These are phyloP conservation scores for Pelargonium citronellum DNA, from an alignment of 441 rosid species.

Conservation along the genomic window DNA sequence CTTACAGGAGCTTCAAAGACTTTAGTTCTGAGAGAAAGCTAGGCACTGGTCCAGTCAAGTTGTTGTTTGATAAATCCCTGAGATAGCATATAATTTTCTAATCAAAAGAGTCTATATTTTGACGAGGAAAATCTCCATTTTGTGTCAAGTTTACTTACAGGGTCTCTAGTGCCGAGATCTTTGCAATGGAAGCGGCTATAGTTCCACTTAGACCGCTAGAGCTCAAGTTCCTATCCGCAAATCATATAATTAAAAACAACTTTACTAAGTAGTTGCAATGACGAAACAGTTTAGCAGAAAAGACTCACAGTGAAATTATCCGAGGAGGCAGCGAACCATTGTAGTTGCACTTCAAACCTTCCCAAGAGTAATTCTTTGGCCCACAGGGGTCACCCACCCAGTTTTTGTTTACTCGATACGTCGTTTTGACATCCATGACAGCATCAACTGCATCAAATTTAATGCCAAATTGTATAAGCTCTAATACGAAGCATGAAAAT, in stretches of 20 bases:
- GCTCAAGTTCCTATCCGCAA: not conserved
- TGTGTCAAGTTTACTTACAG: not conserved
- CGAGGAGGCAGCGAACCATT: not conserved
- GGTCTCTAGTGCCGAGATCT: not conserved
- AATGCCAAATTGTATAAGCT: not conserved
- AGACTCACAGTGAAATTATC: not conserved
- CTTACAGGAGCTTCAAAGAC: not conserved
- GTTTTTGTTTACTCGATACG: not conserved
- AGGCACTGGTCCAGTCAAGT: not conserved
- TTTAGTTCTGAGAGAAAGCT: not conserved
- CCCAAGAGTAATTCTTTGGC: not conserved
- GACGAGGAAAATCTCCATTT: not conserved
- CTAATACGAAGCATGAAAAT: not conserved
- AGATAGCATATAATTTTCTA: not conserved
- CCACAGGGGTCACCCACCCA: not conserved
- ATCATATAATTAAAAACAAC: not conserved
- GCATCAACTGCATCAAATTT: conserved; percentile 14
- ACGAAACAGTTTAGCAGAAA: not conserved
- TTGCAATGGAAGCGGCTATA: not conserved
- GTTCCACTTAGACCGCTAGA: not conserved
- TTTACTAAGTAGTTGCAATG: too few relatives aligned
- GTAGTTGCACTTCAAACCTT: not conserved
- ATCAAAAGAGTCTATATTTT: too few relatives aligned
- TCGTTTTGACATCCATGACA: not conserved
- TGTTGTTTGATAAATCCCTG: not conserved